A percentile compares a stretch with the other conserved stretches of the same genome.
phyloP scores from a whole-genome alignment of 164 flowering plant genomes.

The Vitis cinerea region DNA sequence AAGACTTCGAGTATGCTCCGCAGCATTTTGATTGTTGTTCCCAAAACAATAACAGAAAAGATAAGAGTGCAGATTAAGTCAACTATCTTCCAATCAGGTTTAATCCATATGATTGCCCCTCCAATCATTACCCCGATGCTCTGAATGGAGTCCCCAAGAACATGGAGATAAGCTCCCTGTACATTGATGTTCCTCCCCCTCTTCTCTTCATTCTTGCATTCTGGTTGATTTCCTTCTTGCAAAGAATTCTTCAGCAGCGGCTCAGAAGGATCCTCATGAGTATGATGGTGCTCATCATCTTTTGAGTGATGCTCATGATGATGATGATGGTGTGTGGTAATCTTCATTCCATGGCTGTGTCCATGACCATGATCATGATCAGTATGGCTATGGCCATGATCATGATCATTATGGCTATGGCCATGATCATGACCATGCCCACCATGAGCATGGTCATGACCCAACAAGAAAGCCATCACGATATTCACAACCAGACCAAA shows the following conservation, averaged over 20 bases:
- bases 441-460: constrained; percentile 41
- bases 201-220: constrained; percentile 10
- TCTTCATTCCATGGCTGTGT: constrained; percentile 19
- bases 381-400: constrained; percentile 23
- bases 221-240: constrained; percentile 5
- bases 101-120: constrained; percentile 41
- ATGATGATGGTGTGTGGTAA: constrained; percentile 21
- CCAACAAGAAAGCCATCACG: constrained; percentile 43
- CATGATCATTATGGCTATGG: constrained; percentile 18
- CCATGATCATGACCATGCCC: constrained; percentile 28
- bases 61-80: constrained; percentile 39
- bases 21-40: constrained; percentile 42
- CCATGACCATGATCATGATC: constrained; percentile 21
- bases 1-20: constrained; percentile 38
- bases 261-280: constrained; percentile 15
- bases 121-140: constrained; percentile 49
- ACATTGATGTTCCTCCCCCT: constrained; percentile 28
- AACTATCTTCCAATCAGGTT: constrained; percentile 40
- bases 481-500: constrained; percentile 48
- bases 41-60: constrained; percentile 36
- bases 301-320: constrained; percentile 7
- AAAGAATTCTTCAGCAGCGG: constrained; percentile 15
- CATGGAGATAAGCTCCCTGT: constrained; percentile 49
- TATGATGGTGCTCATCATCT: constrained; percentile 13
- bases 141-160: constrained; percentile 43